Evolutionary conservation across 2,329 filamentous ascomycete species (phyloP), one percentile per base, ranked within the genome.

Genomic region (Penicillium concentricum): DNA sequence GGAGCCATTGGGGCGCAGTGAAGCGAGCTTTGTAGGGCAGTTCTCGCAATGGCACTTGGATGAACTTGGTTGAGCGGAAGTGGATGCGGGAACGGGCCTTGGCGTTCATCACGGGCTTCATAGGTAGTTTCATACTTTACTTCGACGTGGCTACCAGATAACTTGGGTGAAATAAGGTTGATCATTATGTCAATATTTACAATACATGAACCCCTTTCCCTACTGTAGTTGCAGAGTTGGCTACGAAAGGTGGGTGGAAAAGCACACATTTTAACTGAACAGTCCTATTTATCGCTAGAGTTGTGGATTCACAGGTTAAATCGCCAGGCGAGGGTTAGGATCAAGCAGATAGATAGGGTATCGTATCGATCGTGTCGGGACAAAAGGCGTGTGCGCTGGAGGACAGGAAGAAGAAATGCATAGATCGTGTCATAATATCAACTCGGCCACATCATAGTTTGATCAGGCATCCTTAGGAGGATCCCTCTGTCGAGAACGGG

Each of bases 1-100:
- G 71, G 65, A 58, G 75, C 73, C 75, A 77, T 77, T 73, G 66
- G 57, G 50, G 48, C 42, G 37, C 53, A 39, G 20, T 18, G 20
- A 44, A 44, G 49, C 38, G 37, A 42, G 30, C 16, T 22, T 18
- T 45, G 28, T 43, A 28, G 48, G 42, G 48, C 43, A 34, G 30
- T 52, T 34, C 16, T 56, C 52, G 37, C 51, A 24, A 50, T 24
- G 34, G 30, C 43, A 32, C n/a, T 50, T 53, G 39, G 51, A 59
- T 37, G 58, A 51, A 58, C 42, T 60, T 54, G 51, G 46, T 57
- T 49, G 54, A 57, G 56, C 58, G 56, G 46, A 60, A 59, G 58
- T 56, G 58, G 58, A 59, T 51, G 61, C 58, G 61, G 59, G 43
- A 35, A 57, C 54, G 18, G 48, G 64, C 60, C 64, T 67, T 67